phyloP scores from a whole-genome alignment of 1,284 basidiomycete species.

The Meripilus lineatus region DNA sequence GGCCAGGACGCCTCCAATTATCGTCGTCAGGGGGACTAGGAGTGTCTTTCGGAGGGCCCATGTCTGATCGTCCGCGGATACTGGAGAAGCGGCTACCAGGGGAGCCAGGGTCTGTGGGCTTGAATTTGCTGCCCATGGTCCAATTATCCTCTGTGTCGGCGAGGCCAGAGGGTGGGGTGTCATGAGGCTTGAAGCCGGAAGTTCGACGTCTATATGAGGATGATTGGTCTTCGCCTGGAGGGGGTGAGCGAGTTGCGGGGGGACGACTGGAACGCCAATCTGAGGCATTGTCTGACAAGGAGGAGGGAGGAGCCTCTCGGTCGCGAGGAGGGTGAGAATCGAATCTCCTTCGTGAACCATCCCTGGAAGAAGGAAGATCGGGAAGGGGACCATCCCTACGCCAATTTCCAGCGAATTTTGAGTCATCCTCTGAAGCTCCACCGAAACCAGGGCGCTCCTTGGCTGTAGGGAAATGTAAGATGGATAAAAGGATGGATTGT shows the following conservation, averaged over 20 bases:
- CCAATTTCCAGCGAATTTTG: conserved; percentile 80
- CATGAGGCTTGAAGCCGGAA: conserved; percentile 42
- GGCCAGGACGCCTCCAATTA: conserved; percentile 55
- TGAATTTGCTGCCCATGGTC: conserved; percentile 69
- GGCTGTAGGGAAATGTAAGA: conserved; percentile 36
- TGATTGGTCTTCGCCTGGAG: conserved; percentile 39
- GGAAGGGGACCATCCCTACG: conserved; percentile 85
- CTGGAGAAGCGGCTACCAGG: conserved; percentile 47
- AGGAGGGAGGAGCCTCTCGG: conserved; percentile 38
- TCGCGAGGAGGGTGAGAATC: conserved; percentile 43
- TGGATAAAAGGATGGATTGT: conserved; percentile 7
- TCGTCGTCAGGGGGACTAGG: conserved; percentile 35
- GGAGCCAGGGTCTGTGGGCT: conserved; percentile 42
- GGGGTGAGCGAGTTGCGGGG: conserved; percentile 29
- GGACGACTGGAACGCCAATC: conserved; percentile 72
- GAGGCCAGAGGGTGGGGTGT: conserved; percentile 39
- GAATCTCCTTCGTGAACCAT: conserved; percentile 57
- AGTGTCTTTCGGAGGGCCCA: conserved; percentile 43
- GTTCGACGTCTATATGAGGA: conserved; percentile 46
- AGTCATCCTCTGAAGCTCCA: conserved; percentile 52
- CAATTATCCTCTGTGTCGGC: conserved; percentile 78
- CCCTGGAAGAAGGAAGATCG: conserved; percentile 48
- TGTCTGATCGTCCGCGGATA: conserved; percentile 44
- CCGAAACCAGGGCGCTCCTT: conserved; percentile 66
- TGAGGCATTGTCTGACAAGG: conserved; percentile 49